Evolutionary conservation across 495 filamentous ascomycete species (phyloP).

Genomic region (Penicillium antarcticum): DNA sequence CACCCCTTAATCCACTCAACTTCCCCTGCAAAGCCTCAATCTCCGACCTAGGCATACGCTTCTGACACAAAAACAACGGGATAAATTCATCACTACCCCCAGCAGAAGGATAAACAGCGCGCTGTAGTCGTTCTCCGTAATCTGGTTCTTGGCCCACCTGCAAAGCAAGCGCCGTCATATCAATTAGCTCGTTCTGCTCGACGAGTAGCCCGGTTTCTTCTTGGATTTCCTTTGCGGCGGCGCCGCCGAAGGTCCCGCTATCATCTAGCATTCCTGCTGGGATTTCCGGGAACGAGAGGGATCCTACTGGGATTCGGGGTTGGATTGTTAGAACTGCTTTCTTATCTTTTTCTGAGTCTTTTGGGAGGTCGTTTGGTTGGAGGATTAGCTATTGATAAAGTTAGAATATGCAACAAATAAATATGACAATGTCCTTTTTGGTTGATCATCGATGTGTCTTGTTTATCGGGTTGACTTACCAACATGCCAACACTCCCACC

Average conservation of each 20-base stretch:
- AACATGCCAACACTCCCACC: constrained; percentile 83
- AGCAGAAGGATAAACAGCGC: constrained; percentile 69
- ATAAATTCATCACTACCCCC: constrained; percentile 87
- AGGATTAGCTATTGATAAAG: constrained; percentile 52
- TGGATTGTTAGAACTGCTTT: constrained; percentile 78
- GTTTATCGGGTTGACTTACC: constrained; percentile 33
- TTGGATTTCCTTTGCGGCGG: constrained; percentile 75
- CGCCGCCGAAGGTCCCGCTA: constrained; percentile 67
- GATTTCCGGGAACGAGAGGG: constrained; percentile 71
- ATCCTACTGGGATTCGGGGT: constrained; percentile 75
- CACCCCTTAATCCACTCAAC: constrained; percentile 70
- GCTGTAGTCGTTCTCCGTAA: constrained; percentile 49
- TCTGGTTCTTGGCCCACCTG: constrained; percentile 20
- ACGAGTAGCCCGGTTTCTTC: constrained; percentile 75
- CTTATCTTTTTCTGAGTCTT: constrained; percentile 45
- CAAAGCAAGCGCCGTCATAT: constrained; percentile 63
- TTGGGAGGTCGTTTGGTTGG: constrained; percentile 61
- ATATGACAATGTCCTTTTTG: background rate
- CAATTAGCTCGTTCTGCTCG: constrained; percentile 54
- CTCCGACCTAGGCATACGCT: constrained; percentile 57
- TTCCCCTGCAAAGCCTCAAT: constrained; percentile 70
- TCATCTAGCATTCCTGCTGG: constrained; percentile 91
- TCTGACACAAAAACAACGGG: constrained; percentile 71
- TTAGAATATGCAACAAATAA: background rate
- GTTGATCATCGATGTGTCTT: background rate